Conservation (phyloP, 495 filamentous ascomycete genomes). For the Aspergillus cristatus region DNA sequence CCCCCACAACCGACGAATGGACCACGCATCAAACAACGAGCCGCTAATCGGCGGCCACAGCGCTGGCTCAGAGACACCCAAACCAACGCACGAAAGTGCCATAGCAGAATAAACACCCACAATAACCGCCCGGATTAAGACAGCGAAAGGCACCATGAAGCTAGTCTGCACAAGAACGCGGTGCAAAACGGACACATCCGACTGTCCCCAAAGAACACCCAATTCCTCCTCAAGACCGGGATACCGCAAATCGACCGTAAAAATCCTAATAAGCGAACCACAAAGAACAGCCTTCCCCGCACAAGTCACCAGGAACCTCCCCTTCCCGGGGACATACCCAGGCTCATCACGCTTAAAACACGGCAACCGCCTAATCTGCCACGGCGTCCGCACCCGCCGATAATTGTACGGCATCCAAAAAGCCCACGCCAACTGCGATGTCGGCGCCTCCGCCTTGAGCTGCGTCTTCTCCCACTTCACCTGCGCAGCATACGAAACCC, state of each 20-base stretch:
- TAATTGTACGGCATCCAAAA: slow-evolving; percentile 11
- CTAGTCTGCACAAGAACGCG: neutral
- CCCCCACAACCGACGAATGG: slow-evolving; percentile 11
- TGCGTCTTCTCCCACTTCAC: slow-evolving; percentile 3
- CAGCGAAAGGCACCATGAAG: slow-evolving; percentile 12
- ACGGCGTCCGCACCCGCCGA: slow-evolving; percentile 17
- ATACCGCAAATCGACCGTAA: slow-evolving; percentile 8
- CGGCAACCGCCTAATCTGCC: slow-evolving; percentile 8
- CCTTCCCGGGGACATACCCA: neutral
- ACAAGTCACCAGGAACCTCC: slow-evolving; percentile 3
- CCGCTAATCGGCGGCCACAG: slow-evolving; percentile 12
- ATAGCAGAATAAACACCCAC: slow-evolving; percentile 5
- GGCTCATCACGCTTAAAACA: neutral
- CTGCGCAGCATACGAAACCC: slow-evolving; percentile 10
- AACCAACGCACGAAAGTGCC: slow-evolving; percentile 1
- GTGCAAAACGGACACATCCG: neutral
- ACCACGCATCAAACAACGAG: slow-evolving; percentile 6
- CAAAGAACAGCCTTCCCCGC: too few species aligned
- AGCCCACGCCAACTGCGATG: slow-evolving; percentile 4
- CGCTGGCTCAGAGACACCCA: slow-evolving; percentile 2
- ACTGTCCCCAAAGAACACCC: neutral
- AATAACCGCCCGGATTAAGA: slow-evolving; percentile 7
- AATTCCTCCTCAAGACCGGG: neutral
- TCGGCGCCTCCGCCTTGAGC: neutral
- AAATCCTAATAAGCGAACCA: neutral